Evolutionary conservation across 805 yeast genomes (phyloP).

Genomic region (Candida pseudofarinosa): DNA sequence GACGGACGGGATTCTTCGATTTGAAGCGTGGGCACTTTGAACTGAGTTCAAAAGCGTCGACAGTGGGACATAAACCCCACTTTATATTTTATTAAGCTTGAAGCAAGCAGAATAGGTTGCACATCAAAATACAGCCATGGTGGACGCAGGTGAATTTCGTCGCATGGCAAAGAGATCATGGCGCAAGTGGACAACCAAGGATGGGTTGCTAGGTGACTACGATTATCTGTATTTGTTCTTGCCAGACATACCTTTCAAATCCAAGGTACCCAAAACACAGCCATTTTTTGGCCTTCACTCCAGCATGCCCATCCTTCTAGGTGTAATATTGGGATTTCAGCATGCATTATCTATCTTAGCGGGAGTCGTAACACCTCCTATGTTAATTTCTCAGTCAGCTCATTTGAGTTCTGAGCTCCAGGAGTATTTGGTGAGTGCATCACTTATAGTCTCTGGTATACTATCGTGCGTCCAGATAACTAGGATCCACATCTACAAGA

Average conservation of each 20-base stretch:
- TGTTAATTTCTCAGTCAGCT: conserved; percentile 63
- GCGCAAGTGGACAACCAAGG: conserved; percentile 62
- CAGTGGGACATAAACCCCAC: too few species aligned
- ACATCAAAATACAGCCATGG: not conserved
- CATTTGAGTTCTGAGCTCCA: conserved; percentile 44
- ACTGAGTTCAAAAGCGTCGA: too few species aligned
- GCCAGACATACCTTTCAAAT: conserved; percentile 71
- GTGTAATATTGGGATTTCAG: conserved; percentile 77
- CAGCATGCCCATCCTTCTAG: conserved; percentile 78
- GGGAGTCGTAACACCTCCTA: conserved; percentile 82
- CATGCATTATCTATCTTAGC: conserved; percentile 90
- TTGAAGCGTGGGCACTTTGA: too few species aligned
- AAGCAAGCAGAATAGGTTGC: not conserved
- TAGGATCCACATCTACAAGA: conserved; percentile 68
- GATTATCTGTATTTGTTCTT: conserved; percentile 77
- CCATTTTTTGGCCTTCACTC: conserved; percentile 82
- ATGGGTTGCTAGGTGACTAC: conserved; percentile 84
- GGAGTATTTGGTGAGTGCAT: conserved; percentile 35
- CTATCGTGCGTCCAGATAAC: conserved; percentile 64
- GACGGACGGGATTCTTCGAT: too few species aligned
- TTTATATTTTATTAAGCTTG: not conserved
- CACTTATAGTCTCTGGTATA: conserved; percentile 41
- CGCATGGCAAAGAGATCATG: not conserved
- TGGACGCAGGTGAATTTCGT: not conserved
- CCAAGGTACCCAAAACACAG: conserved; percentile 46